These are phyloP conservation scores for Monascus ruber DNA, from an alignment of 2,329 filamentous ascomycete species.

Conservation along the genomic window DNA sequence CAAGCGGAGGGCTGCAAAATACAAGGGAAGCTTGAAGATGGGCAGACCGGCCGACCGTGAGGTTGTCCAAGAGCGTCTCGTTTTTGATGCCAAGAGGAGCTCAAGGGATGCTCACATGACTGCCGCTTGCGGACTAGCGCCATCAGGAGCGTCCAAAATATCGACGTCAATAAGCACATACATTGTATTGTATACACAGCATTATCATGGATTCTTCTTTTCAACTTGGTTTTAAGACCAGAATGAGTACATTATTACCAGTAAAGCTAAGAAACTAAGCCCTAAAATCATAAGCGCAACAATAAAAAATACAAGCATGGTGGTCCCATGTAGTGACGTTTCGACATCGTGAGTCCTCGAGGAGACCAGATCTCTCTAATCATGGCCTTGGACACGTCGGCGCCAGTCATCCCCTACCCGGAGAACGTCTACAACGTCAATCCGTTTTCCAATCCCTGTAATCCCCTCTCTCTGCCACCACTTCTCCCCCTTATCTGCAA, in stretches of 20 bases:
- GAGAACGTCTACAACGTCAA: slow-evolving; percentile 76
- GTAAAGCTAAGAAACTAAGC: too few relatives aligned
- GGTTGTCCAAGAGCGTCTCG: slow-evolving; percentile 7
- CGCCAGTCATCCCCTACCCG: slow-evolving; percentile 80
- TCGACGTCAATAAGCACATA: too few relatives aligned
- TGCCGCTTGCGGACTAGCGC: slow-evolving; percentile 6
- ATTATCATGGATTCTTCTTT: background rate
- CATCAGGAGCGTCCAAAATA: background rate
- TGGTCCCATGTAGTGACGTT: too few relatives aligned
- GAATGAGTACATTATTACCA: background rate
- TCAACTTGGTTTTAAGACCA: too few relatives aligned
- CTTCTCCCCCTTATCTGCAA: slow-evolving; percentile 27
- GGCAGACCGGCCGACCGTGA: background rate
- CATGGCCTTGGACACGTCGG: slow-evolving; percentile 59
- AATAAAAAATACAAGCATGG: background rate
- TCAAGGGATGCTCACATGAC: slow-evolving; percentile 19
- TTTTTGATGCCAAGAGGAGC: slow-evolving; percentile 29
- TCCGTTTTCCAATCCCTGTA: slow-evolving; percentile 74
- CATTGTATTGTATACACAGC: background rate
- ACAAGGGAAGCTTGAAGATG: too few relatives aligned
- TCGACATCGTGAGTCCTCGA: too few relatives aligned
- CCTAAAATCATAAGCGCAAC: background rate
- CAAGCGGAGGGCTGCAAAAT: too few relatives aligned
- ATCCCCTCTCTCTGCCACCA: slow-evolving; percentile 62
- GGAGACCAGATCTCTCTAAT: slow-evolving; percentile 21